Base-by-base conservation (phyloP, 371 early-diverging fungal species). In the Parasitella parasitica region DNA sequence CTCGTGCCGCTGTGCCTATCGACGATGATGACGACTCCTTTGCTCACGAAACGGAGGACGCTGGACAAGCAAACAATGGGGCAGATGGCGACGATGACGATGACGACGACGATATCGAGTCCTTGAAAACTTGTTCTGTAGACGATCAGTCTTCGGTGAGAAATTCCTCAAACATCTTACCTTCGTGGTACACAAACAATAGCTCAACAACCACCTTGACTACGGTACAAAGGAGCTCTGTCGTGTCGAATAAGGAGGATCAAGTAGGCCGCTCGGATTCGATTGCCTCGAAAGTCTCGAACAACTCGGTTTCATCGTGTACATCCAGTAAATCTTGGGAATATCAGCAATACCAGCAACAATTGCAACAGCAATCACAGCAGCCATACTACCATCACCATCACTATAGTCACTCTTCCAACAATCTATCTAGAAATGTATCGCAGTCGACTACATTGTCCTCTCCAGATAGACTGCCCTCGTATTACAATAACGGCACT, bases 1-100 rank as follows among this genome's bases (percentile, higher is more conserved):
- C 80, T 39, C 73, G 72, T 32, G 77, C 80, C 0, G 59, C 68
- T 6, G 64, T 80, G 32, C 80, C 80, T 16, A 80, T 80, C 54
- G 80, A 80, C 18, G 80, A 80, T 49, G 80, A 80, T 22, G 73
- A 75, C 20, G 80, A 75, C 15, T 28, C 26, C 6, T 35, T n/a
- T 27, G 43, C 36, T 18, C 37, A 54, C 12, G 37, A 54, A 4
- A 30, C n/a, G 0, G 61, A 69, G 6, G 73, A 74, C 16, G 9
- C 20, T 1, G 43, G 30, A 13, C n/a, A 27, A 15, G 32, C 18
- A 22, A 38, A n/a, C n/a, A n/a, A 59, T 15, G 27, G 30, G 2
- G 3, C 12, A 0, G 11, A 24, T 20, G 39, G 52, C 1, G 34
- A 49, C 0, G 59, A 51, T 11, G 43, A 46, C 3, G 30, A 18